Percentiles rank a stretch among this genome's conserved stretches.
These are phyloP conservation scores for Saccharomycopsis crataegensis DNA, from an alignment of 1,139 yeast species.

Conservation along the genomic window DNA sequence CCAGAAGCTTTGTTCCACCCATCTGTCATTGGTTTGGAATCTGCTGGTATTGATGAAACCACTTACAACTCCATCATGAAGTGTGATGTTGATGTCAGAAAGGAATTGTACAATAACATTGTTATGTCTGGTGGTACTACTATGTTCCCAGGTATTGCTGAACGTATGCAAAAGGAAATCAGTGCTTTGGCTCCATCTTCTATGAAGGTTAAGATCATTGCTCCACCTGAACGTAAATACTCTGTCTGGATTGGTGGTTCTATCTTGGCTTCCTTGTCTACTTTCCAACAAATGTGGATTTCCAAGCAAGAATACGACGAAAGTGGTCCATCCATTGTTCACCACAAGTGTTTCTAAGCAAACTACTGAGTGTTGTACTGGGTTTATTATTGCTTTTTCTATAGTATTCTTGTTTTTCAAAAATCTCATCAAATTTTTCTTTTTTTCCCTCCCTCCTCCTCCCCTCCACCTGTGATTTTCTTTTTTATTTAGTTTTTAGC, in stretches of 20 bases:
- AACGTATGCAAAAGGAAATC: slow-evolving; percentile 99
- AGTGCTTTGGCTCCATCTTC: slow-evolving; percentile 99
- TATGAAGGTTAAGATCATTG: slow-evolving; percentile 98
- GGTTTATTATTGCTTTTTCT: not conserved
- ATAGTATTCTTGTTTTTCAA: not conserved
- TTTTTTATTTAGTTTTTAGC: too few relatives aligned
- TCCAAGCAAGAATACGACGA: slow-evolving; percentile 99
- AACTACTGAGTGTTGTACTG: not conserved
- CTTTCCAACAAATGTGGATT: slow-evolving; percentile 99
- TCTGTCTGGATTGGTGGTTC: slow-evolving; percentile 99
- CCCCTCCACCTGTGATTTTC: too few relatives aligned
- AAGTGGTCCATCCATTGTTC: slow-evolving; percentile 99
- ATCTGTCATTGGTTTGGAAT: slow-evolving; percentile 93
- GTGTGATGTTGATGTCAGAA: slow-evolving; percentile 99
- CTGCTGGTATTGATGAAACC: slow-evolving; percentile 99
- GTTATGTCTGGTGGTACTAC: slow-evolving; percentile 99
- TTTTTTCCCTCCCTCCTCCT: not conserved
- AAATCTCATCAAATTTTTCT: not conserved
- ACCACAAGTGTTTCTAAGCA: slow-evolving; percentile 98
- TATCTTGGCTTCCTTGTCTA: slow-evolving; percentile 94
- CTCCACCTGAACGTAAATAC: slow-evolving; percentile 99
- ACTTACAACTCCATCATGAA: slow-evolving; percentile 98
- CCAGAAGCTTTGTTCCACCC: slow-evolving; percentile 99
- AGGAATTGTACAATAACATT: slow-evolving; percentile 97
- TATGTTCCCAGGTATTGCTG: slow-evolving; percentile 99